Evolutionary conservation across 495 filamentous ascomycete genomes (phyloP).

Genomic region (Daldinia caldariorum): DNA sequence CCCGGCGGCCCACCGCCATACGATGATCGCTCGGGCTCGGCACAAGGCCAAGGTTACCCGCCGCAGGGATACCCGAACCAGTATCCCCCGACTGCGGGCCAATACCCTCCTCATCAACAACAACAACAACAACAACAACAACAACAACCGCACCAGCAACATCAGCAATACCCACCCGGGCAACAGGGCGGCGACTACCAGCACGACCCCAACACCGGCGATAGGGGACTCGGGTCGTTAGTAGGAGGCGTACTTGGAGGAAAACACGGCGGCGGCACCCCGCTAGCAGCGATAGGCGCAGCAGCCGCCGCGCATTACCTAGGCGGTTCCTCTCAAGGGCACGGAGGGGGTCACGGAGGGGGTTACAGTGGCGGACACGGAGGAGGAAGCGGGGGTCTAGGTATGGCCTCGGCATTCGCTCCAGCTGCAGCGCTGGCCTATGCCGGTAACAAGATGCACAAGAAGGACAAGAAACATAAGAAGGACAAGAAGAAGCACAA

Average conservation of each 20-base stretch:
- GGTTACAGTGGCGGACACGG: conserved; percentile 16
- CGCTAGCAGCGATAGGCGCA: conserved; percentile 35
- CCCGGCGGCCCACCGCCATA: conserved; percentile 39
- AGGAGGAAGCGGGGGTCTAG: conserved; percentile 19
- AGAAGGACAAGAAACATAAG: conserved; percentile 49
- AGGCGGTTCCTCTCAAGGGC: conserved; percentile 17
- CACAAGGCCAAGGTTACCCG: conserved; percentile 41
- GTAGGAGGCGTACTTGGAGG: conserved; percentile 31
- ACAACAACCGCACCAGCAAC: conserved; percentile 3
- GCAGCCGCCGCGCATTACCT: conserved; percentile 39
- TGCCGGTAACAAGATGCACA: conserved; percentile 28
- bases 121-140: conserved; percentile 21
- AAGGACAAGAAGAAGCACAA: conserved; percentile 44
- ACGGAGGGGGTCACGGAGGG: conserved; percentile 11
- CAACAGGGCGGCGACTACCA: conserved; percentile 28
- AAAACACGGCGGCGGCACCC: conserved; percentile 22
- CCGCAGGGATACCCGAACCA: conserved; percentile 42
- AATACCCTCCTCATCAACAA: no score
- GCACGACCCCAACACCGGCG: conserved; percentile 22
- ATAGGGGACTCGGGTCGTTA: conserved; percentile 42
- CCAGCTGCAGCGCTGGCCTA: conserved; percentile 32
- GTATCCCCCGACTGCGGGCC: conserved; percentile 32
- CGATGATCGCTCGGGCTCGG: conserved; percentile 22
- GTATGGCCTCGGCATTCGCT: conserved; percentile 22
- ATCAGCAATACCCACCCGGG: conserved; percentile 29